Evolutionary conservation across 495 filamentous ascomycete genomes (phyloP), one percentile per base, ranked within the genome.

Genomic region (Neurospora cerealis): DNA sequence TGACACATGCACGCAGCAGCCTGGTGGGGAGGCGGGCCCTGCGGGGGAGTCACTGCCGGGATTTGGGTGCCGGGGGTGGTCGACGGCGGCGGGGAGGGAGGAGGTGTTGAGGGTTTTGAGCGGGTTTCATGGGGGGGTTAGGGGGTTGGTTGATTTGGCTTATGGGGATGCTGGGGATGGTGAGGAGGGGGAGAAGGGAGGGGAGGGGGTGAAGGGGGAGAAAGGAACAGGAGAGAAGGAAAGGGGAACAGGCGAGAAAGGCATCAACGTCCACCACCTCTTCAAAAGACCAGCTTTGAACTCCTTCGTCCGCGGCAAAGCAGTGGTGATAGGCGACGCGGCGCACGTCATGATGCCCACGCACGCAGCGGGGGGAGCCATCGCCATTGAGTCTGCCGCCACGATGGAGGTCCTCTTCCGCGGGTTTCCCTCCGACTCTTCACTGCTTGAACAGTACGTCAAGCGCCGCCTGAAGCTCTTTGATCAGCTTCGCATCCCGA

Each of bases 331-430:
- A 5, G 80, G 80, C 0, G 80, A 82, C 48, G 77, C 80, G 0
- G 80, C 78, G 7, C 80, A 82, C 34, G 74, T 78, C 4, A 81
- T 81, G 79, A 39, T 80, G 71, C 81, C 79, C 1, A 79, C 79
- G 0, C 79, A 80, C 32, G 79, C 77, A 0, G 77, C 79, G 1
- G 80, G 80, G 5, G 76, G 69, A 1, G 77, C 77, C 11, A 73
- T 79, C 0, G 77, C 76, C 28, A 78, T 81, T 8, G 80, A 81
- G 75, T 73, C 74, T 4, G 77, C 78, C 0, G 77, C 77, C 5
- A 42, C 77, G 17, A 19, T 82, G 21, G 79, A 80, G 62, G 75
- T 76, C 8, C 41, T 82, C n/a, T 75, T 82, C 19, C 46, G 39
- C 9, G 75, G 70, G 7, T 76, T 76, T 13, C 46, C 21, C 10